Evolutionary conservation across 129 eudicot genomes (phyloP), one percentile per base, ranked within the genome.

Genomic region (Tagetes erecta): DNA sequence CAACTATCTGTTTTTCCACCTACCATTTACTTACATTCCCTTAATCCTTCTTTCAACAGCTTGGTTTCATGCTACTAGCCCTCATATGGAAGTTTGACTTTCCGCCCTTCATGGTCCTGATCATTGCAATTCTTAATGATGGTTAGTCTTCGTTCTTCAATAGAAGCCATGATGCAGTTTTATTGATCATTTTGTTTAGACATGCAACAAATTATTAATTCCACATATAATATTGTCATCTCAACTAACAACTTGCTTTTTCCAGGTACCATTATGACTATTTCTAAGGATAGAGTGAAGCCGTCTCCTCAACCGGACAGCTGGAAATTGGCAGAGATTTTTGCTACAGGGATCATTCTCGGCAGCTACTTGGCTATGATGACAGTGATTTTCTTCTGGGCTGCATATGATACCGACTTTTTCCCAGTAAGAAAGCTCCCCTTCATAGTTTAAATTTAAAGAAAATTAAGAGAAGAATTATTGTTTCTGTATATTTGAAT

Each of bases 331-430:
- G 55, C 83, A n/a, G 95, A 91, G 82, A 91, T 91, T 57, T 91
- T 91, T 76, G 76, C 95, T 0, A 87, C 95, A 2, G 97, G 97
- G 68, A 72, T 91, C 41, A 74, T 88, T 70, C 88, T 91, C 9
- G 97, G 95, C 68, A 76, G 82, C 73, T 91, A 91, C 86, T 70
- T 87, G 71, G 97, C 97, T 36, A 45, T 91, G 89, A 88, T 88
- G 97, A 91, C 95, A 0, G 92, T 91, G 44, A 80, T 91, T 56
- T 91, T 91, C 85, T 91, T 88, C 78, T 91, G 92, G 91, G 87
- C 84, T 4, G 92, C 86, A 40, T 86, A 86, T 36, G 80, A 88
- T 1, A 88, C 91, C 30, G 59, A 82, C 68, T 88, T 91, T 74
- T 91, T 88, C 67, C 83, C 88, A 11, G 96, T 90, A 86, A 81